Conservation (phyloP, 306 rosid species). For the Lupinus albus region DNA sequence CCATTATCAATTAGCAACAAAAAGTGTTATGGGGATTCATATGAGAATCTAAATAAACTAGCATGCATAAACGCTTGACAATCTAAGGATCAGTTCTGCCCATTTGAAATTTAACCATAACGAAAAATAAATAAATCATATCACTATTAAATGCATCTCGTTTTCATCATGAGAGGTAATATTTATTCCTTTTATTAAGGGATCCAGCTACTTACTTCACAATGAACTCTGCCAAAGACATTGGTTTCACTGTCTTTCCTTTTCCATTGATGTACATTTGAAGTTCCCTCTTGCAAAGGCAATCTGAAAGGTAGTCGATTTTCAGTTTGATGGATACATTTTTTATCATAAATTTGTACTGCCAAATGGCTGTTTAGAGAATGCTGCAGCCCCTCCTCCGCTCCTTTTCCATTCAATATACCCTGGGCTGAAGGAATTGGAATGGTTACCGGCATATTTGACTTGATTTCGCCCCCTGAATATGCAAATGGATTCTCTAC, state of each 20-base stretch:
- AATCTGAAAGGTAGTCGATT: slow-evolving; percentile 49
- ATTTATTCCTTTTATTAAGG: slow-evolving; percentile 44
- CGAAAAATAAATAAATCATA: slow-evolving; percentile 2
- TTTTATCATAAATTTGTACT: slow-evolving; percentile 52
- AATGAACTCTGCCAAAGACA: slow-evolving; percentile 46
- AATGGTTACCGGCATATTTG: slow-evolving; percentile 43
- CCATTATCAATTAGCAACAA: background rate
- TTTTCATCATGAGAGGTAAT: slow-evolving; percentile 44
- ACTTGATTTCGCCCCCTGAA: slow-evolving; percentile 53
- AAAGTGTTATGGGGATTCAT: background rate
- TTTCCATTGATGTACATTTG: slow-evolving; percentile 49
- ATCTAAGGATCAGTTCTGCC: background rate
- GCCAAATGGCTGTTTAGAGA: slow-evolving; percentile 61
- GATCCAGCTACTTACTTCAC: slow-evolving; percentile 49
- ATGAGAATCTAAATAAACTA: background rate
- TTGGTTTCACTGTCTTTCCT: slow-evolving; percentile 56
- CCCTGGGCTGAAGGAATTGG: slow-evolving; percentile 54
- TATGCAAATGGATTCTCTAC: slow-evolving; percentile 42
- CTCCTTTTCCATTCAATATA: slow-evolving; percentile 48
- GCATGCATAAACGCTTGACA: background rate
- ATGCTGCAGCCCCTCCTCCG: slow-evolving; percentile 63
- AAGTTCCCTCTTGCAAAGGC: slow-evolving; percentile 58
- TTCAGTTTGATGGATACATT: slow-evolving; percentile 53
- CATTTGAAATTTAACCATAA: background rate
- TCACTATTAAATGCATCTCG: slow-evolving; percentile 50